Base-by-base conservation (phyloP, 257 asterid species). In the Lycium ferocissimum region DNA sequence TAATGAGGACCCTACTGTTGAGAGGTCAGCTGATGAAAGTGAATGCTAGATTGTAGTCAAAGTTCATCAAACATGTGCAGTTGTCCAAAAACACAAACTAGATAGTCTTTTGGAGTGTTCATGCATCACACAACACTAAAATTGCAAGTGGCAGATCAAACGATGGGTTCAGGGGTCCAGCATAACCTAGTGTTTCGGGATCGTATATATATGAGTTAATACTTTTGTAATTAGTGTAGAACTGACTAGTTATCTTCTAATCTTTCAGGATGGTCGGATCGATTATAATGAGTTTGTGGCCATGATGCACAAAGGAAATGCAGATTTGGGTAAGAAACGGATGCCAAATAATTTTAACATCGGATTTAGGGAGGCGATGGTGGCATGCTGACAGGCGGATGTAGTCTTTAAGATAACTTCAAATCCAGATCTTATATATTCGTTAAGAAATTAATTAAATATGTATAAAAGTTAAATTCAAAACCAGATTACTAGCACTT, bases 221-320 rank as follows among this genome's bases (percentile, higher is more conserved):
- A 26, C 33, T 26, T 26, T 26, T 26, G 33, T 26, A 26, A 26
- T 26, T 26, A 26, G 33, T 26, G 33, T 26, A 26, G 33, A 26
- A 26, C 33, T 26, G 33, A 26, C 33, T 26, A 26, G 33, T 26
- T 26, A 26, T 26, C 33, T 26, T 26, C 45, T 63, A 13, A 33
- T 54, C 73, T 84, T 81, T 81, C 89, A 91, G 93, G 93, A 89
- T 84, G 93, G 92, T 0, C 88, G 84, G 17, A 91, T 90, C 84
- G 94, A 91, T 81, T 91, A 87, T 69, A 86, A 80, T 15, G 94
- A 91, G 86, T 91, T 91, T 63, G 94, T 86, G 51, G 92, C 92
- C 2, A 88, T 91, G 94, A 91, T 91, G 94, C 91, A 87, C 49
- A 89, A 71, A 85, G 92, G 90, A 45, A 80, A 86, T 61, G 82